Percentiles rank a stretch among this genome's conserved stretches.
Conservation (phyloP, 2,329 filamentous ascomycete species). For the Rugonectria rugulosa region DNA sequence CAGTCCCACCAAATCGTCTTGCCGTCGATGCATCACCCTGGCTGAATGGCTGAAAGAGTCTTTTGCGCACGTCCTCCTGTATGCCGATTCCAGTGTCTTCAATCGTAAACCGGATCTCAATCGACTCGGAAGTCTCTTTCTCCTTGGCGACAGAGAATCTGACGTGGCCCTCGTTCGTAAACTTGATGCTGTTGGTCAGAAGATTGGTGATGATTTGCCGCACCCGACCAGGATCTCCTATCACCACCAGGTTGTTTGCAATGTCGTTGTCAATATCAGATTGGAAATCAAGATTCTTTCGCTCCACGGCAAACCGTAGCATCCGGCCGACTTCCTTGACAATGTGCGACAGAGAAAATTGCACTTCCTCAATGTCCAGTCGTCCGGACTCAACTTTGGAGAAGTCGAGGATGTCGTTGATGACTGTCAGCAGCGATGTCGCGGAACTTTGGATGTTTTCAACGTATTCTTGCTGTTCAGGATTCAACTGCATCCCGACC, state of each 20-base stretch:
- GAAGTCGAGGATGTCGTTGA: conserved; percentile 91
- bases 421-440: conserved; percentile 83
- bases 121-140: conserved; percentile 68
- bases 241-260: conserved; percentile 75
- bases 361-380: conserved; percentile 80
- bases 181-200: conserved; percentile 79
- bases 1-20: conserved; percentile 79
- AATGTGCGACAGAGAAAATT: conserved; percentile 77
- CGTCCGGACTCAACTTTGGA: conserved; percentile 84
- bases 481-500: conserved; percentile 70
- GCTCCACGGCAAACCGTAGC: conserved; percentile 83
- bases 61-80: conserved; percentile 76
- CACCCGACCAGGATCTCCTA: conserved; percentile 85
- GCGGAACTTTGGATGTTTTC: conserved; percentile 82
- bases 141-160: conserved; percentile 71
- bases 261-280: conserved; percentile 70
- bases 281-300: conserved; percentile 78
- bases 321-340: conserved; percentile 85
- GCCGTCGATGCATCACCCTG: conserved; percentile 84
- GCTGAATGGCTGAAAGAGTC: conserved; percentile 81
- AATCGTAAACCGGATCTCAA: conserved; percentile 75
- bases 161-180: conserved; percentile 73
- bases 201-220: conserved; percentile 86
- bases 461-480: conserved; percentile 77
- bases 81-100: conserved; percentile 85